Evolutionary conservation across 1,284 basidiomycete genomes (phyloP).

Genomic region (Sanghuangporus weigelae): DNA sequence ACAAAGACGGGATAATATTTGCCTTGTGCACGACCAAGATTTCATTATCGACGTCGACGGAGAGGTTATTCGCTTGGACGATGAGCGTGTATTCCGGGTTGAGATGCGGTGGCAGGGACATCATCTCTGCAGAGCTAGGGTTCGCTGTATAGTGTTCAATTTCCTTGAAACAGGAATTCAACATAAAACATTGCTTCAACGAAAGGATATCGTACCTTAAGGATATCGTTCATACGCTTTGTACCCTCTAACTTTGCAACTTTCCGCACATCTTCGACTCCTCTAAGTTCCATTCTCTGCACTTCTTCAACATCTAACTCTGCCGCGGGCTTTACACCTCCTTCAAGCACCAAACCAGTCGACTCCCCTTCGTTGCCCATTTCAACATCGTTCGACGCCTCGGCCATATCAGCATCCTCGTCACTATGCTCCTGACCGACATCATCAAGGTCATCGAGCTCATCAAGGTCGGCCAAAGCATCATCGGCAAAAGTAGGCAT

Average conservation of each 20-base stretch:
- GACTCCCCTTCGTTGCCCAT: conserved; percentile 44
- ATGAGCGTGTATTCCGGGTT: conserved; percentile 97
- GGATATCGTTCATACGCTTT: conserved; percentile 79
- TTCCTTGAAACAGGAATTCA: conserved; percentile 47
- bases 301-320: conserved; percentile 93
- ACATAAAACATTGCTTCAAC: not conserved
- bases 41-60: conserved; percentile 98
- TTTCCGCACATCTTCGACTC: conserved; percentile 77
- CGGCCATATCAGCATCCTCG: conserved; percentile 39
- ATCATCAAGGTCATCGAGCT: conserved; percentile 47
- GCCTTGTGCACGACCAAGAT: conserved; percentile 96
- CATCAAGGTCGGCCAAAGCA: conserved; percentile 82
- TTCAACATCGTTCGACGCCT: conserved; percentile 40
- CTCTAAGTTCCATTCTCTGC: conserved; percentile 83
- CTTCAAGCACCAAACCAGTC: conserved; percentile 73
- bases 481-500: conserved; percentile 85
- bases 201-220: conserved; percentile 50
- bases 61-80: conserved; percentile 96
- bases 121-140: conserved; percentile 73
- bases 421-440: conserved; percentile 50
- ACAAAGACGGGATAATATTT: conserved; percentile 20
- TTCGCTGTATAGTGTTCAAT: conserved; percentile 81
- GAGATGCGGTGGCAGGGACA: conserved; percentile 77
- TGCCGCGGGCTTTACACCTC: conserved; percentile 88
- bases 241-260: conserved; percentile 88